Evolutionary conservation across 345 rosid species (phyloP), one percentile per base, ranked within the genome.

Genomic region (Stellera chamaejasme): DNA sequence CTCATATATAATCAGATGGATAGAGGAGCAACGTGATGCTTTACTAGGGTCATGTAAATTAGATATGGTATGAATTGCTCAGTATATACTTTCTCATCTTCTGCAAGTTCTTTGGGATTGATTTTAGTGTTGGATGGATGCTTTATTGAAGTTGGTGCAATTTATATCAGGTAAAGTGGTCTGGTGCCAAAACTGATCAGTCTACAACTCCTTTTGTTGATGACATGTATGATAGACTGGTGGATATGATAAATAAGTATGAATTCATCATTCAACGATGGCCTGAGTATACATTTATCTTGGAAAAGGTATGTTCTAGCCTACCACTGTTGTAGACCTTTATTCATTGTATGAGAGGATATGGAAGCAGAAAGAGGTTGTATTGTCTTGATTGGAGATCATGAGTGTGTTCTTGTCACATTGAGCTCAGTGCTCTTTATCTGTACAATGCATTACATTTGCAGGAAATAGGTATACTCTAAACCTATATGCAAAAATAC

Each of bases 141-240:
- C 19, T 19, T 56, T 12, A 41, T 43, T 19, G 12, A 45, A 57
- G 52, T 57, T 45, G 27, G 26, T 57, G 36, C 11, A 45, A 46
- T 55, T 71, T 45, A 48, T 73, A 74, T 65, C 89, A 93, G 99
- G 79, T 79, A 48, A 89, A 86, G 74, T 70, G 94, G 82, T 74
- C 89, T 48, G 82, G 84, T 45, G 85, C 77, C 54, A 72, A 70
- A 76, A 89, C 84, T 9, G 73, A 75, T 47, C 88, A 82, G 64
- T 84, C 89, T 26, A 87, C 96, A 12, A 82, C 99, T 66, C 97
- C 94, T 54, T 93, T 89, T 51, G 70, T 93, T 10, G 94, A 93
- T 63, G 96, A 87, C 49, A 87, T 93, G 89, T 85, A 89, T 56
- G 79, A 84, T 48, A 87, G 82, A 62, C 75, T 93, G 53, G 75